Evolutionary conservation across 2,329 filamentous ascomycete species (phyloP).

Genomic region (Pseudocercospora eumusae): DNA sequence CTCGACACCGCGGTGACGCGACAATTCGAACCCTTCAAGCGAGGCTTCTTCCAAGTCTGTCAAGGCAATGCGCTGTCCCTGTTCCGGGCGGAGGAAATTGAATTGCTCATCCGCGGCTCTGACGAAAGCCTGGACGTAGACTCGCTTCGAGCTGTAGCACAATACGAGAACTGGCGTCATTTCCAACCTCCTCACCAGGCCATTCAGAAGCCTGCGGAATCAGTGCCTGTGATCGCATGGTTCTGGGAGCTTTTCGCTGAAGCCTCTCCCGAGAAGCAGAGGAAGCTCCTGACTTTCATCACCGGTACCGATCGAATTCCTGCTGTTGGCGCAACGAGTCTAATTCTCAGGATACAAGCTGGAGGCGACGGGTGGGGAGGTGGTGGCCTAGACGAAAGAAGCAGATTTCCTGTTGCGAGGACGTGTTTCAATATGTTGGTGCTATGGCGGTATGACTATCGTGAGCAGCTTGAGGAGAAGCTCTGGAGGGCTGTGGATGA

Average conservation of each 20-base stretch:
- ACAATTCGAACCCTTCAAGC: conserved; percentile 91
- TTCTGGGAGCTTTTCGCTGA: conserved; percentile 82
- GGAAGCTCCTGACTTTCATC: conserved; percentile 79
- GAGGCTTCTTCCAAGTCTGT: conserved; percentile 90
- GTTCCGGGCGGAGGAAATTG: conserved; percentile 88
- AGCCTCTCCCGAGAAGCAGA: conserved; percentile 67
- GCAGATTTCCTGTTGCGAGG: conserved; percentile 78
- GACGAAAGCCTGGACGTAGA: conserved; percentile 79
- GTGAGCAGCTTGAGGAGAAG: conserved; percentile 66
- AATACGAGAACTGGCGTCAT: conserved; percentile 77
- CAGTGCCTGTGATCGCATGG: conserved; percentile 72
- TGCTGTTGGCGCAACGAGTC: conserved; percentile 77
- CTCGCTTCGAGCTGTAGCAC: conserved; percentile 72
- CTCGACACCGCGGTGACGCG: conserved; percentile 75
- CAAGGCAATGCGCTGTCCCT: conserved; percentile 83
- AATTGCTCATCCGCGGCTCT: conserved; percentile 80
- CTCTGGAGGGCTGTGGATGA: conserved; percentile 86
- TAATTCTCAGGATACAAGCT: conserved; percentile 74
- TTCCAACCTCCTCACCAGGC: conserved; percentile 31
- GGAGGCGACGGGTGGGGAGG: conserved; percentile 56
- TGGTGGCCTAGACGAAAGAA: conserved; percentile 58
- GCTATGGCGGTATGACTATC: conserved; percentile 70
- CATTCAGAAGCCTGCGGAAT: conserved; percentile 50
- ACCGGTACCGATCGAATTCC: conserved; percentile 90
- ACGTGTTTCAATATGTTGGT: conserved; percentile 89